These are phyloP conservation scores for Wickerhamiella kazuoi DNA, from an alignment of 805 yeast genomes.

Conservation along the genomic window DNA sequence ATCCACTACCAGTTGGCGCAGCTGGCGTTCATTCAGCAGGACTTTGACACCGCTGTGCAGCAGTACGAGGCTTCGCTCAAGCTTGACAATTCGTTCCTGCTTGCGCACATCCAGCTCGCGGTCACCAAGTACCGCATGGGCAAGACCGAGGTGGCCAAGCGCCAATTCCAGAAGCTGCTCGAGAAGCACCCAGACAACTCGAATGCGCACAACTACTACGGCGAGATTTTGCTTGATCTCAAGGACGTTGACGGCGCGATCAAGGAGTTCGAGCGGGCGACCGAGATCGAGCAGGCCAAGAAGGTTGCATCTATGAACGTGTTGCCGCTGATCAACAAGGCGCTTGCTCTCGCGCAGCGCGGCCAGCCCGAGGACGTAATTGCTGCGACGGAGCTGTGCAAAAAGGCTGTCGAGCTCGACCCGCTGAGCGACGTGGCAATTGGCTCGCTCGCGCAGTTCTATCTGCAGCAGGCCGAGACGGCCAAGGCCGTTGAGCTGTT, in stretches of 20 bases:
- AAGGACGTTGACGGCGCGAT: constrained; percentile 56
- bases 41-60: constrained; percentile 49
- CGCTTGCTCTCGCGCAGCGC: constrained; percentile 33
- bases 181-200: constrained; percentile 69
- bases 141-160: constrained; percentile 38
- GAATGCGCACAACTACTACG: constrained; percentile 87
- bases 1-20: constrained; percentile 91
- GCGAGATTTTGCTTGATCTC: constrained; percentile 77
- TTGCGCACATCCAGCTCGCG: constrained; percentile 80
- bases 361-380: constrained; percentile 25
- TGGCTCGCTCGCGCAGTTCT: constrained; percentile 80
- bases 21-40: constrained; percentile 63
- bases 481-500: constrained; percentile 68
- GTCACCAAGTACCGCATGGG: constrained; percentile 77
- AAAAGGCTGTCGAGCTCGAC: constrained; percentile 64
- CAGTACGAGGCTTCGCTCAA: constrained; percentile 64
- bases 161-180: constrained; percentile 34
- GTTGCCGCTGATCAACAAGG: constrained; percentile 77
- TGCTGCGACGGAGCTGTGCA: constrained; percentile 47
- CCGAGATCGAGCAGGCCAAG: constrained; percentile 43
- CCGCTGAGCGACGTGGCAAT: constrained; percentile 80
- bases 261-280: constrained; percentile 72
- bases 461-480: constrained; percentile 64
- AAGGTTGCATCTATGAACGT: constrained; percentile 67
- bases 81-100: constrained; percentile 57